Evolutionary conservation across 2,329 filamentous ascomycete genomes (phyloP).

Genomic region (Amesomyces nigricolor): DNA sequence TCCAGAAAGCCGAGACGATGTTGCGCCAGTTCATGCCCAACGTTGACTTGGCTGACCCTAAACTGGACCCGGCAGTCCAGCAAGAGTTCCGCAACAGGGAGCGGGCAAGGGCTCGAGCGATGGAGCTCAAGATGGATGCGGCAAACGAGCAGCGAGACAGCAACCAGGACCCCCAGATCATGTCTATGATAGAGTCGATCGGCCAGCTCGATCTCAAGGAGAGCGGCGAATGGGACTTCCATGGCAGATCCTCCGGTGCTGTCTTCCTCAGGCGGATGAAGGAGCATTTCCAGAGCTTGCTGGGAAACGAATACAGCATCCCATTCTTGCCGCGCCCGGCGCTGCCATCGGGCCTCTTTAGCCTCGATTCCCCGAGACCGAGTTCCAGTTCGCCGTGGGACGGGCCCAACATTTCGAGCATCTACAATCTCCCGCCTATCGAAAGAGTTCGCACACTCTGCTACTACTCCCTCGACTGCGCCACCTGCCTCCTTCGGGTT

Average conservation of each 20-base stretch:
- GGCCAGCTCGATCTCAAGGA: slow-evolving; percentile 90
- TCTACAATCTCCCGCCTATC: slow-evolving; percentile 64
- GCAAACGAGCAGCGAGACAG: slow-evolving; percentile 27
- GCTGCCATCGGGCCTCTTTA: slow-evolving; percentile 43
- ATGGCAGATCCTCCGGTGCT: slow-evolving; percentile 85
- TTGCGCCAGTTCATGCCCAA: slow-evolving; percentile 76
- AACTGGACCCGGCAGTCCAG: slow-evolving; percentile 69
- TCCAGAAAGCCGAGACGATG: slow-evolving; percentile 77
- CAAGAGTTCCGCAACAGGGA: slow-evolving; percentile 59
- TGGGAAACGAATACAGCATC: slow-evolving; percentile 58
- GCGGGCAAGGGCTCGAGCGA: slow-evolving; percentile 42
- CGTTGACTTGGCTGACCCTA: slow-evolving; percentile 77
- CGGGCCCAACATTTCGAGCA: slow-evolving; percentile 43
- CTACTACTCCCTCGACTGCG: slow-evolving; percentile 51
- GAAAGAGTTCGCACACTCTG: slow-evolving; percentile 50
- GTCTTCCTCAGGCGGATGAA: slow-evolving; percentile 84
- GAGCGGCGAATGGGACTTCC: slow-evolving; percentile 88
- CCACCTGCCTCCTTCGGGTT: slow-evolving; percentile 58
- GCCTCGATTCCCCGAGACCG: slow-evolving; percentile 65
- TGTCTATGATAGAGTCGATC: slow-evolving; percentile 92
- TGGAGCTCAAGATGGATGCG: slow-evolving; percentile 37
- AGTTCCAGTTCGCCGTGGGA: slow-evolving; percentile 59
- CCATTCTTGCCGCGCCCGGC: slow-evolving; percentile 53
- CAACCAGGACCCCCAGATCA: slow-evolving; percentile 66
- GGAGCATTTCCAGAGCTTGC: slow-evolving; percentile 75